Evolutionary conservation across 208 protist genomes (phyloP).

Genomic region (Trypanosoma congolense): DNA sequence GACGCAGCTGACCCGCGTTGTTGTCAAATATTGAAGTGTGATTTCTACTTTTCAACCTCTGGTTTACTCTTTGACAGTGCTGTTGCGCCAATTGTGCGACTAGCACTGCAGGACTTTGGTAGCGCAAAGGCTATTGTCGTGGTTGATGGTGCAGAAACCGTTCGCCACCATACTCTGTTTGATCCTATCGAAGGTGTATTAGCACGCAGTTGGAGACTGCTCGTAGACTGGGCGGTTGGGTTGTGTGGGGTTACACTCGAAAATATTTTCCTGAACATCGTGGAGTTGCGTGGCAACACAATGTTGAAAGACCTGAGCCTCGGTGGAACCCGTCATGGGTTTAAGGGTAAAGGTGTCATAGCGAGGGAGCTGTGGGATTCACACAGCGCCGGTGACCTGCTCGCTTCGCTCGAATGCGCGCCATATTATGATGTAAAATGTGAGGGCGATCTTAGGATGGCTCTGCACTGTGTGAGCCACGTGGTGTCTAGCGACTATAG

Average conservation of each 20-base stretch:
- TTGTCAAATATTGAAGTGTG: too few relatives aligned
- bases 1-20: too few relatives aligned
- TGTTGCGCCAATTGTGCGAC: conserved; percentile 39
- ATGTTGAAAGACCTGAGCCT: conserved; percentile 35
- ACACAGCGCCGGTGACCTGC: conserved; percentile 42
- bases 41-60: conserved; percentile 25
- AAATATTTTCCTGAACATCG: conserved; percentile 40
- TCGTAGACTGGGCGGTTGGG: neutral
- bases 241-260: conserved; percentile 15
- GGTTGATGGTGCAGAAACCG: conserved; percentile 37
- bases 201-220: conserved; percentile 17
- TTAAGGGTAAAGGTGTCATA: too few relatives aligned
- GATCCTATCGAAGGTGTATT: conserved; percentile 45
- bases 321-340: too few relatives aligned
- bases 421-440: conserved; percentile 35
- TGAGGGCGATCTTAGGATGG: conserved; percentile 1
- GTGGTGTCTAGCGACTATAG: conserved; percentile 15
- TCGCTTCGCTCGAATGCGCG: conserved; percentile 63
- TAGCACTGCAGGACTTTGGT: conserved; percentile 25
- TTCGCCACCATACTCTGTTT: conserved; percentile 32
- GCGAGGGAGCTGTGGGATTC: too few relatives aligned
- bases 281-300: conserved; percentile 56
- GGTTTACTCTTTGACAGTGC: conserved; percentile 26
- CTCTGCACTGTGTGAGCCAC: conserved; percentile 19
- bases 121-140: conserved; percentile 51